phyloP scores from a whole-genome alignment of 2,329 filamentous ascomycete species.

The Blastomyces silverae region DNA sequence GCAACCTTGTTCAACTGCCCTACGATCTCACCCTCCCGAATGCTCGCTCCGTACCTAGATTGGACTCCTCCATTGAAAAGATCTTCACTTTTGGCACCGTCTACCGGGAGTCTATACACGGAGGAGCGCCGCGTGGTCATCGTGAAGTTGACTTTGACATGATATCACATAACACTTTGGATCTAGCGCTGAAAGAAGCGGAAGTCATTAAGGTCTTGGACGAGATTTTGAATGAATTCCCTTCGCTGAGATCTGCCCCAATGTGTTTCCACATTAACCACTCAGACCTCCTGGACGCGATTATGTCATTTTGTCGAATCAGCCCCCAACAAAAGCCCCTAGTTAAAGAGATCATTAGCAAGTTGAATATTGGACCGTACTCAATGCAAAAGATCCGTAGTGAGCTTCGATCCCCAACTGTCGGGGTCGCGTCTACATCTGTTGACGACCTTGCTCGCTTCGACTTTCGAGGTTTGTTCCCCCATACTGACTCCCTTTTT shows the following conservation, averaged over 20 bases:
- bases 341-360: constrained; percentile 78
- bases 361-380: constrained; percentile 71
- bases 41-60: constrained; percentile 70
- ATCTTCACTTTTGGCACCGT: constrained; percentile 84
- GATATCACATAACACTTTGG: constrained; percentile 71
- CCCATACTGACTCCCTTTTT: background rate
- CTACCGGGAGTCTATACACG: constrained; percentile 70
- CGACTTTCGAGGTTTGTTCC: constrained; percentile 67
- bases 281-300: constrained; percentile 72
- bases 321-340: constrained; percentile 59
- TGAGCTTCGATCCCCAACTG: constrained; percentile 70
- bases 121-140: constrained; percentile 73
- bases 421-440: constrained; percentile 80
- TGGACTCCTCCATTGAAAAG: constrained; percentile 58
- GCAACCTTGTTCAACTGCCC: constrained; percentile 86
- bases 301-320: constrained; percentile 87
- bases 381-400: constrained; percentile 77
- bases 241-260: constrained; percentile 59
- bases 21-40: constrained; percentile 88
- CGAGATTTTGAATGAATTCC: constrained; percentile 77
- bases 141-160: constrained; percentile 96
- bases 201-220: constrained; percentile 92
- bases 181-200: constrained; percentile 83
- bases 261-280: constrained; percentile 93
- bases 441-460: constrained; percentile 85